A percentile compares a stretch with the other conserved stretches of the same genome.
Evolutionary conservation across 176 grass and related monocot genomes (phyloP).

Genomic region (Oryza glumipatula): DNA sequence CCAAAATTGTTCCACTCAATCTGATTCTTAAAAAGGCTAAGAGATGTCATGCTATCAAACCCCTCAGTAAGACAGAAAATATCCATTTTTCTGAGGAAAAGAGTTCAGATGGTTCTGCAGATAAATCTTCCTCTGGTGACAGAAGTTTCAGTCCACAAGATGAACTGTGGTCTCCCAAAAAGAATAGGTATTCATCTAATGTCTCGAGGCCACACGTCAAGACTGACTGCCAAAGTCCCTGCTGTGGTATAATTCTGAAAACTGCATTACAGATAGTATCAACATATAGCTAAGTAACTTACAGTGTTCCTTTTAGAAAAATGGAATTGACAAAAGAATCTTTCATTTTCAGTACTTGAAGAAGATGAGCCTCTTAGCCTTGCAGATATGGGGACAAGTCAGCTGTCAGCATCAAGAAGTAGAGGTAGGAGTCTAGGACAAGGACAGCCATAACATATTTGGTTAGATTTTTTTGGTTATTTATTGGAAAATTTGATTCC

Average conservation of each 20-base stretch:
- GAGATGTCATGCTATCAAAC: constrained; percentile 50
- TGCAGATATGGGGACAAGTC: constrained; percentile 39
- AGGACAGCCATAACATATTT: constrained; percentile 1
- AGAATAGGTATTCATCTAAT: constrained; percentile 41
- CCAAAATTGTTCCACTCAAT: constrained; percentile 85
- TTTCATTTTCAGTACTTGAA: constrained; percentile 44
- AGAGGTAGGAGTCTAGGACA: constrained; percentile 43
- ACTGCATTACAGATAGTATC: constrained; percentile 28
- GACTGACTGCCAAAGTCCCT: constrained; percentile 14
- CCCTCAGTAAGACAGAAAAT: constrained; percentile 33
- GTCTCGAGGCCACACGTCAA: constrained; percentile 17
- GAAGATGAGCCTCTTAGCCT: constrained; percentile 38
- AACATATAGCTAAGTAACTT: constrained; percentile 4
- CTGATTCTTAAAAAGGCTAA: constrained; percentile 77
- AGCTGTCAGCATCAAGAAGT: constrained; percentile 38
- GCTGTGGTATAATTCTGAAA: constrained; percentile 42
- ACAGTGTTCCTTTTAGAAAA: constrained; percentile 27
- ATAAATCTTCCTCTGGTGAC: constrained; percentile 27
- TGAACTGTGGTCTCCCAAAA: constrained; percentile 37
- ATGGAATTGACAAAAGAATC: constrained; percentile 42
- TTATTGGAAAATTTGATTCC: constrained; percentile 2
- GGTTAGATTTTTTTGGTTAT: neutral
- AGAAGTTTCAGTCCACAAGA: constrained; percentile 38
- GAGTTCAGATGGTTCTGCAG: constrained; percentile 28
- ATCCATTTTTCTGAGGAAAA: constrained; percentile 35